These are phyloP conservation scores for Astragalus membranaceus DNA, from an alignment of 306 rosid species.

Conservation along the genomic window DNA sequence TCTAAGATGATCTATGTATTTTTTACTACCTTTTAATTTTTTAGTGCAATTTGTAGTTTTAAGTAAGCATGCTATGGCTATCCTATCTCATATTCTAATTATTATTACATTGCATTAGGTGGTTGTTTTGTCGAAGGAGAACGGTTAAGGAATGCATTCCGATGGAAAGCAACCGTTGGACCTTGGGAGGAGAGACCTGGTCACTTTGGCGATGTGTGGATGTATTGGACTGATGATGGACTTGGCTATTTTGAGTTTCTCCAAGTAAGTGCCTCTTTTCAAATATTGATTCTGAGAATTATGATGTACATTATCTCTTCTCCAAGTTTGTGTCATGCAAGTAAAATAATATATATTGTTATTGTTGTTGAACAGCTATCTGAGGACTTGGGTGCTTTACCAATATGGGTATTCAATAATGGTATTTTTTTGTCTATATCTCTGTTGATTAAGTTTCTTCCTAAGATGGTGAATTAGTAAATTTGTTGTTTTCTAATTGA, in stretches of 20 bases:
- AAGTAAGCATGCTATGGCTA: too few species aligned
- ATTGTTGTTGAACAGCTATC: conserved; percentile 59
- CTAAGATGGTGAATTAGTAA: background rate
- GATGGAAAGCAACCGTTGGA: conserved; percentile 84
- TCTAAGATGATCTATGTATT: background rate
- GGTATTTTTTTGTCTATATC: conserved; percentile 40
- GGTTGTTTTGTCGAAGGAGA: conserved; percentile 98
- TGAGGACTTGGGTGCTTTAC: conserved; percentile 73
- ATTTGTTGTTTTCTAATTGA: conserved; percentile 19
- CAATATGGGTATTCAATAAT: conserved; percentile 94
- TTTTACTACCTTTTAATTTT: background rate
- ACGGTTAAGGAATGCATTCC: conserved; percentile 92
- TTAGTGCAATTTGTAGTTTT: background rate
- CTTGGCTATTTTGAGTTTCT: conserved; percentile 94
- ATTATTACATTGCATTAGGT: conserved; percentile 27
- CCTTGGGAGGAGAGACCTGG: conserved; percentile 99
- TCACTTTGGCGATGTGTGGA: conserved; percentile 98
- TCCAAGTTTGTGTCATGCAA: background rate
- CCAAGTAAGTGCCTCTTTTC: conserved; percentile 46
- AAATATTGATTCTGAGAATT: background rate
- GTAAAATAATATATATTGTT: conserved; percentile 13
- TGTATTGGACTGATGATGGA: conserved; percentile 98
- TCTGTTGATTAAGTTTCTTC: background rate
- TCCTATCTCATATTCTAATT: too few species aligned
- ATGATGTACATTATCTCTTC: too few species aligned